phyloP scores from a whole-genome alignment of 2,329 filamentous ascomycete species.

The Aspergillus pseudoglaucus region DNA sequence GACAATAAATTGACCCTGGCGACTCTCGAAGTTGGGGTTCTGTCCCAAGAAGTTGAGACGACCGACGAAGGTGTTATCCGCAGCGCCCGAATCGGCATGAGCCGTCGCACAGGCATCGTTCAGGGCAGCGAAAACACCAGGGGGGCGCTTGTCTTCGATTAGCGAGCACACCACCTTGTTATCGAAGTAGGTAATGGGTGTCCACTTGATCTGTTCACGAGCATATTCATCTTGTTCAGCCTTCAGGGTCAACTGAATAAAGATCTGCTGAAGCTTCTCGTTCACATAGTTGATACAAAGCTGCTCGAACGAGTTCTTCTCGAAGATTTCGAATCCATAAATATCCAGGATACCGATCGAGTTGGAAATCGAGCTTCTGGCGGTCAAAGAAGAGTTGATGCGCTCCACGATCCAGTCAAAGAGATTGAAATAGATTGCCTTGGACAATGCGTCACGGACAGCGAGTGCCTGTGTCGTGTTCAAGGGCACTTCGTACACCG shows the following conservation, averaged over 20 bases:
- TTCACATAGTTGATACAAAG: conserved; percentile 99
- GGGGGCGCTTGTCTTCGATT: conserved; percentile 85
- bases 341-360: conserved; percentile 97
- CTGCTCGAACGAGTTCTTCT: conserved; percentile 98
- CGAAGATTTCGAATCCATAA: conserved; percentile 98
- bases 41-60: conserved; percentile 78
- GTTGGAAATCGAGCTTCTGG: conserved; percentile 67
- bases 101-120: conserved; percentile 99
- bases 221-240: conserved; percentile 97
- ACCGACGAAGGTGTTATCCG: conserved; percentile 93
- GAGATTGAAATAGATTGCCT: conserved; percentile 94
- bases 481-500: conserved; percentile 66
- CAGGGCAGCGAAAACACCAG: conserved; percentile 88
- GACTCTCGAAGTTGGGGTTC: conserved; percentile 82
- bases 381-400: conserved; percentile 80
- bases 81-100: conserved; percentile 87
- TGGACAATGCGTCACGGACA: conserved; percentile 84
- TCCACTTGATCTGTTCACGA: conserved; percentile 95
- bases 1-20: conserved; percentile 94
- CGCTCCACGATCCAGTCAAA: conserved; percentile 98
- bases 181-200: conserved; percentile 97
- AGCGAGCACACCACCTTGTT: conserved; percentile 98
- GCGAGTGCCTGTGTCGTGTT: conserved; percentile 81
- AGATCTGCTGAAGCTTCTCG: conserved; percentile 98
- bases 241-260: conserved; percentile 94